Base-by-base conservation (phyloP, 805 yeast species). In the Kuraishia floccosa region DNA sequence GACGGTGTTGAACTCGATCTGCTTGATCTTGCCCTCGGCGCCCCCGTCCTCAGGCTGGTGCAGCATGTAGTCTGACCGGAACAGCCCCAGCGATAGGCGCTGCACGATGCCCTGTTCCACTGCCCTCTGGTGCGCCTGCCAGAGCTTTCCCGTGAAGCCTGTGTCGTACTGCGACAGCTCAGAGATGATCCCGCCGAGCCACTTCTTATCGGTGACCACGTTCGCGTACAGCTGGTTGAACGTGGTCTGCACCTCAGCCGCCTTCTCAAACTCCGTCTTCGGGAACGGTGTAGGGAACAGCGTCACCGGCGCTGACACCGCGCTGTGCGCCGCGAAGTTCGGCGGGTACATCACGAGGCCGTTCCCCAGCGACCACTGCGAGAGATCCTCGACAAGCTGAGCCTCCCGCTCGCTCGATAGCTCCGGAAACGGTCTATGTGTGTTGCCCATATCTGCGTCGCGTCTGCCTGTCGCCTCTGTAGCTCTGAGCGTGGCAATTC, bases 1-100 rank as follows among this genome's bases (percentile, higher is more conserved):
- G 3, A 91, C 84, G 1, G 98, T 87, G 55, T 91, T 91, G 60
- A 89, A 89, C 52, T 91, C 99, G 31, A 91, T 91, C 54, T 91
- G 98, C 49, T 89, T 87, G 45, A 89, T 79, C 17, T 54, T 50
- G 10, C 54, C 54, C 30, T 57, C 56, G 5, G 50, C 47, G 15
- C 55, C 50, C 25, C 65, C 63, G n/a, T 67, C 49, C 35, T 52
- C 47, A n/a, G n/a, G n/a, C 17, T 50, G 46, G 22, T 78, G 76
- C 22, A 75, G 58, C 75, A 91, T 74, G 46, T 89, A 91, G 48
- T 91, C 98, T 0, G 93, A 79, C 50, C 98, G 70, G 52, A 86
- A 87, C 7, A 91, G 54, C 1, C 96, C 97, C 27, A 87, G 61
- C 0, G 86, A 69, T 23, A 83, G 60, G 2, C 75, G 71, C 48